Percentiles rank a stretch among this genome's conserved stretches.
phyloP scores from a whole-genome alignment of 345 rosid genomes.

The Gossypium rotundifolium region DNA sequence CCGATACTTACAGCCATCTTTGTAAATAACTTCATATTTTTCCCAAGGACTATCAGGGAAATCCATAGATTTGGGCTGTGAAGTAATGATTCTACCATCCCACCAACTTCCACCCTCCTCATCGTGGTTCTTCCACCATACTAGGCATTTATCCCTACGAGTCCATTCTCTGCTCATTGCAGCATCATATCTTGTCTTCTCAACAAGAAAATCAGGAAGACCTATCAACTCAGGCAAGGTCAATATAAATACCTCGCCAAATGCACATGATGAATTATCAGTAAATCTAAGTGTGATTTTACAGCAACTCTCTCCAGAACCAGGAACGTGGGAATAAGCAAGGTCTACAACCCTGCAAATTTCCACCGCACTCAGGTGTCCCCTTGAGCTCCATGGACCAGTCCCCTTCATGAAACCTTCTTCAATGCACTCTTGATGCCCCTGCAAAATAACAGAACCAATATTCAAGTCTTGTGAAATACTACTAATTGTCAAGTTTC shows the following conservation, averaged over 20 bases:
- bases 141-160: constrained; percentile 60
- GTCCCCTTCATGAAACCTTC: constrained; percentile 31
- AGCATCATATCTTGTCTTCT: constrained; percentile 76
- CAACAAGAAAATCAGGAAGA: constrained; percentile 87
- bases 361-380: constrained; percentile 64
- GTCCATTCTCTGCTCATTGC: constrained; percentile 64
- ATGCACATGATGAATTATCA: constrained; percentile 53
- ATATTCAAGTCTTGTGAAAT: constrained; percentile 6
- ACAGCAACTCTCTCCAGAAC: constrained; percentile 97
- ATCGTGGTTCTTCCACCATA: constrained; percentile 80
- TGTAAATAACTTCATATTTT: constrained; percentile 50
- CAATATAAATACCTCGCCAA: constrained; percentile 50
- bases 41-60: constrained; percentile 98
- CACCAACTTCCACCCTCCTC: constrained; percentile 84
- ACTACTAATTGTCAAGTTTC: not conserved
- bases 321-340: constrained; percentile 65
- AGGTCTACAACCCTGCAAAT: constrained; percentile 70
- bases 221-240: constrained; percentile 72
- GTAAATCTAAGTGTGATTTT: constrained; percentile 75
- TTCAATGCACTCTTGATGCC: constrained; percentile 67
- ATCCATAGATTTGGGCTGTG: constrained; percentile 52
- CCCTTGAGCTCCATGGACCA: constrained; percentile 61
- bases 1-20: constrained; percentile 39
- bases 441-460: constrained; percentile 47
- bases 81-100: constrained; percentile 61